phyloP scores from a whole-genome alignment of 768 basidiomycete genomes.

The Auricularia cornea region DNA sequence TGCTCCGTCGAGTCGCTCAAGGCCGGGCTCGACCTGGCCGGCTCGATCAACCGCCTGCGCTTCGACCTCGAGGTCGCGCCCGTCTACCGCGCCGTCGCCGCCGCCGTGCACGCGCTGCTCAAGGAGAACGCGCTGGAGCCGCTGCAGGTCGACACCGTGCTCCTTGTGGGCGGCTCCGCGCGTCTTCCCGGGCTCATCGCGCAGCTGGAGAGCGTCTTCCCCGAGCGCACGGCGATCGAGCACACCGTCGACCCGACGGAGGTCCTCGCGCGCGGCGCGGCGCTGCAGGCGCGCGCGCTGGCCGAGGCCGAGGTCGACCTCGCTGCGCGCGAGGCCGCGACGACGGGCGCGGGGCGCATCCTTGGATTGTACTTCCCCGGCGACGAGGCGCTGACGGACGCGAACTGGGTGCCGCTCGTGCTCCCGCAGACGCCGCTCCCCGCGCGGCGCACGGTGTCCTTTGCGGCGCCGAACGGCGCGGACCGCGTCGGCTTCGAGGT shows the following conservation, averaged over 20 bases:
- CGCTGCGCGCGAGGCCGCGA: conserved; percentile 37
- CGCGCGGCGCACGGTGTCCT: conserved; percentile 46
- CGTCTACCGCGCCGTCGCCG: conserved; percentile 50
- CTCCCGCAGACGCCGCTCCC: conserved; percentile 67
- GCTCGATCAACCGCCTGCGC: conserved; percentile 48
- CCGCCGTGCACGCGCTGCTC: conserved; percentile 46
- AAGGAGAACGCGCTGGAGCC: conserved; percentile 45
- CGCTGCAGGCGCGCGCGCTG: conserved; percentile 62
- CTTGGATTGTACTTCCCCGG: conserved; percentile 62
- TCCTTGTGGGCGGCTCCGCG: conserved; percentile 71
- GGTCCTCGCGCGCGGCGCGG: conserved; percentile 68
- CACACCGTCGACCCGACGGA: conserved; percentile 71
- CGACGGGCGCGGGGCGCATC: conserved; percentile 54
- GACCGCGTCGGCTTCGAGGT: conserved; percentile 54
- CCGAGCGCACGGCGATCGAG: conserved; percentile 47
- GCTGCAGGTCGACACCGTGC: conserved; percentile 67
- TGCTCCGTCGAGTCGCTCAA: conserved; percentile 92
- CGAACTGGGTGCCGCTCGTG: conserved; percentile 57
- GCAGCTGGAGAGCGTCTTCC: conserved; percentile 38
- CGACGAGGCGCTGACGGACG: conserved; percentile 19
- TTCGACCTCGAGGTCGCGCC: conserved; percentile 56
- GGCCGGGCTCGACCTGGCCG: conserved; percentile 86
- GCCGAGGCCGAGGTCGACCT: conserved; percentile 41
- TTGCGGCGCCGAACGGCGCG: conserved; percentile 45
- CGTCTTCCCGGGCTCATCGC: conserved; percentile 70